Evolutionary conservation across 768 basidiomycete genomes (phyloP), one percentile per base, ranked within the genome.

Genomic region (Dioszegia aurantiaca): DNA sequence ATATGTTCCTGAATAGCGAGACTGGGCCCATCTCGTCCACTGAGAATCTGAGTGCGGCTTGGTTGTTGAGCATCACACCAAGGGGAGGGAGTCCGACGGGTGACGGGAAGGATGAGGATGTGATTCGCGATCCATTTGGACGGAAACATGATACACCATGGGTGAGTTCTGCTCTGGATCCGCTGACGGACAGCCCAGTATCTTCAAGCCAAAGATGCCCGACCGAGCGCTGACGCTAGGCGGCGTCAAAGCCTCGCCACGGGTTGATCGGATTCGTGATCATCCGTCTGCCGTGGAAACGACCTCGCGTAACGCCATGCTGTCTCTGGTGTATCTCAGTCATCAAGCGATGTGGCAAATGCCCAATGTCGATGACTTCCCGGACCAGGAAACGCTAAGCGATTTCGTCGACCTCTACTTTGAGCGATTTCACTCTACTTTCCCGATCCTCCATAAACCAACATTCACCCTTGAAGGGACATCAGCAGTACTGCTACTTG

Each of bases 381-480:
- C 71, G 23, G 61, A 70, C 43, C 59, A 62, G 12, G 64, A 64
- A 21, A 68, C 68, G 2, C 53, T 73, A 28, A 67, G 64, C n/a
- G 67, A 68, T 36, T 73, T 70, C 55, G 61, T 70, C 42, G 64
- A 67, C 42, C 59, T 73, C 5, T 73, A 73, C 39, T 70, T 73
- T 47, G 65, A 68, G 31, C 62, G 66, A 24, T 73, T 73, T 39
- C 72, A 73, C 45, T 65, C 69, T 0, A 55, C 65, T 6, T 65
- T 70, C 33, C 72, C 72, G 2, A 59, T 73, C 44, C 27, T 73
- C 24, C 69, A 70, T 47, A 61, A 59, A 23, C 56, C 69, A 11
- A 63, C 60, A 10, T 67, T 73, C 41, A 41, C 24, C 11, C 37
- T 56, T 12, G 48, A 46, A 14, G 58, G 62, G 40, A 69, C 63